Evolutionary conservation across 2,329 filamentous ascomycete genomes (phyloP), one percentile per base, ranked within the genome.

Genomic region (Helicocarpus griseus): DNA sequence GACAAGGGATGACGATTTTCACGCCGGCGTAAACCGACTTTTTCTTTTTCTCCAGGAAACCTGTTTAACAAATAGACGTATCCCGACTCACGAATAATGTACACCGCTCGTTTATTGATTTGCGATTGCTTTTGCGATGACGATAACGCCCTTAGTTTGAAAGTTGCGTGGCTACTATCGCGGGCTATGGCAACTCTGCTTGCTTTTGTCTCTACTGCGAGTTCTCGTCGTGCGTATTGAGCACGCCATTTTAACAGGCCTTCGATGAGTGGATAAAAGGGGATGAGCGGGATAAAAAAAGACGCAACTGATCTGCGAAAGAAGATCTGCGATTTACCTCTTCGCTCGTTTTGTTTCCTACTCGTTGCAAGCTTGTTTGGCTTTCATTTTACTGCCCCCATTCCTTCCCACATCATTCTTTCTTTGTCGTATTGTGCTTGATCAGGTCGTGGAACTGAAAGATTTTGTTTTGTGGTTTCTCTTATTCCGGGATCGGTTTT

Each of bases 51-150:
- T n/a, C n/a, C 31, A 26, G 21, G 44, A 47, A 26, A 36, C 19
- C 24, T 47, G 13, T 26, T 47, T 21, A 17, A 43, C 17, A 50
- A 33, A 50, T 44, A 50, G 38, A 50, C 47, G 31, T 22, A 13
- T 40, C 38, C 48, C 26, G 19, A 31, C 40, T 49, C 24, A 50
- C 48, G 48, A 35, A 41, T 50, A 33, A 44, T 43, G 48, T 24
- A 43, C 19, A 19, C 44, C 31, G 19, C 36, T 47, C 28, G 31
- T 44, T 45, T 45, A 17, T 14, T 9, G 4, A 31, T 45, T 45
- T 13, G 41, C 14, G n/a, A 31, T 45, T 45, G 17, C 17, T 7
- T 43, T 43, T 17, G 39, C n/a, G n/a, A n/a, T n/a, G n/a, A n/a
- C n/a, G n/a, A n/a, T n/a, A n/a, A n/a, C n/a, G n/a, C n/a, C n/a